Base-by-base conservation (phyloP, 2,329 filamentous ascomycete genomes). In the Neospermospora avenae region DNA sequence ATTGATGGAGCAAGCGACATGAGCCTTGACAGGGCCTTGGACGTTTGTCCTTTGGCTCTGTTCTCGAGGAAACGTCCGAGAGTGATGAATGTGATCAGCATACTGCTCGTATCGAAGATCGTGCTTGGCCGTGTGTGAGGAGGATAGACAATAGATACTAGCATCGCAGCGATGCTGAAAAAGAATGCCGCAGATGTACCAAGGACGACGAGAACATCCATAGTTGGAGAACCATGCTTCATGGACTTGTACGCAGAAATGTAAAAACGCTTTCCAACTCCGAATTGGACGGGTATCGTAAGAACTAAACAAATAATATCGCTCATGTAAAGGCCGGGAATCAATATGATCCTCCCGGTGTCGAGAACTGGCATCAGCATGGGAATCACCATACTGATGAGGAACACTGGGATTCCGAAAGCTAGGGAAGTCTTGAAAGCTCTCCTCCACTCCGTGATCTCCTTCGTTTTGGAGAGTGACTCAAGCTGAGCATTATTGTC, bases 1-100 rank as follows among this genome's bases (percentile, higher is more conserved):
- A 96, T 98, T 1, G 93, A 96, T 1, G 95, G 95, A 25, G 95
- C 91, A 51, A 99, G 80, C 16, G 91, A 97, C 95, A 99, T 99
- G 35, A 99, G 84, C 24, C 88, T 84, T 7, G 93, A 98, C 2
- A 99, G 82, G 0, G 95, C 95, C 72, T 91, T 95, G 4, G 93
- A 97, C 0, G 95, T 99, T 76, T 98, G 91, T 0, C 95, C 95
- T 77, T 98, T 99, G 55, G 95, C 95, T 18, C 87, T 81, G 72
- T 98, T 99, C 76, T 99, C 95, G 18, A 99, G 77, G 77, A 89
- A 99, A 37, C 95, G 87, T 3, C 95, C 91, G 2, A 99, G 77
- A 1, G 89, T 92, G 74, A 97, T 91, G 73, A 99, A 98, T 0
- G 92, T 96, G 74, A 99, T 93, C 55, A 99, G 81, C 95, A 98